phyloP scores from a whole-genome alignment of 2,329 filamentous ascomycete species.

The Septoria linicola region DNA sequence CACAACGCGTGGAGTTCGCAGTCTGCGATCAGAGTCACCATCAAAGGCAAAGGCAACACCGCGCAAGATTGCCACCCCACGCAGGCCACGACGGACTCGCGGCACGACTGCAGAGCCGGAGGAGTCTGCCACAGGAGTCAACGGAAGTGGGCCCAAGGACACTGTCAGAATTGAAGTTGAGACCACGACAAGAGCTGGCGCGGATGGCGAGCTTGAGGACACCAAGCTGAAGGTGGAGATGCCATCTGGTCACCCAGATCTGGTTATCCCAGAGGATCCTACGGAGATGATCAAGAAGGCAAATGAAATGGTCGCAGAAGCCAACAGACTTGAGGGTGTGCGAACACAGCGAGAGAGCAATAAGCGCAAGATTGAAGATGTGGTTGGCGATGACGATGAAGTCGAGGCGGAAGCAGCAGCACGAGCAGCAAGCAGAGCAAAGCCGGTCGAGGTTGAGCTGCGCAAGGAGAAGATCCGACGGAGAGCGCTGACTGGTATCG shows the following conservation, averaged over 20 bases:
- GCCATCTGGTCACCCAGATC: slow-evolving; percentile 63
- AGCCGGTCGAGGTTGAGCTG: slow-evolving; percentile 72
- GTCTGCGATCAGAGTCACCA: slow-evolving; percentile 60
- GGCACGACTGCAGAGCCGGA: slow-evolving; percentile 35
- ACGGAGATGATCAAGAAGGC: slow-evolving; percentile 82
- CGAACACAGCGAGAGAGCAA: slow-evolving; percentile 42
- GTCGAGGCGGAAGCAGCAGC: slow-evolving; percentile 47
- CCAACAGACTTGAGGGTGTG: slow-evolving; percentile 53
- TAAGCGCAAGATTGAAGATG: slow-evolving; percentile 74
- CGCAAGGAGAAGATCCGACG: slow-evolving; percentile 84
- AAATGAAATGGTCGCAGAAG: slow-evolving; percentile 80
- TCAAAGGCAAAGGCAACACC: slow-evolving; percentile 45
- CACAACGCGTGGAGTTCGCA: slow-evolving; percentile 47
- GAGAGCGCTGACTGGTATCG: slow-evolving; percentile 80
- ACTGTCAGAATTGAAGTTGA: slow-evolving; percentile 70
- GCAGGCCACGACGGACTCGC: slow-evolving; percentile 51
- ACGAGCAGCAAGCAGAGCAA: slow-evolving; percentile 64
- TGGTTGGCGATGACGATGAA: slow-evolving; percentile 54
- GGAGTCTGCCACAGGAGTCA: slow-evolving; percentile 31
- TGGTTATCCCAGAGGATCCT: slow-evolving; percentile 69
- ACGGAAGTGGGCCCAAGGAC: slow-evolving; percentile 34
- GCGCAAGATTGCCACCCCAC: slow-evolving; percentile 53
- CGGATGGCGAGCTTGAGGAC: slow-evolving; percentile 60
- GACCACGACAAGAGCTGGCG: slow-evolving; percentile 56
- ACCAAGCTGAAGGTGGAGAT: slow-evolving; percentile 76